These are phyloP conservation scores for Gyrodon lividus DNA, from an alignment of 768 basidiomycete species.

Conservation along the genomic window DNA sequence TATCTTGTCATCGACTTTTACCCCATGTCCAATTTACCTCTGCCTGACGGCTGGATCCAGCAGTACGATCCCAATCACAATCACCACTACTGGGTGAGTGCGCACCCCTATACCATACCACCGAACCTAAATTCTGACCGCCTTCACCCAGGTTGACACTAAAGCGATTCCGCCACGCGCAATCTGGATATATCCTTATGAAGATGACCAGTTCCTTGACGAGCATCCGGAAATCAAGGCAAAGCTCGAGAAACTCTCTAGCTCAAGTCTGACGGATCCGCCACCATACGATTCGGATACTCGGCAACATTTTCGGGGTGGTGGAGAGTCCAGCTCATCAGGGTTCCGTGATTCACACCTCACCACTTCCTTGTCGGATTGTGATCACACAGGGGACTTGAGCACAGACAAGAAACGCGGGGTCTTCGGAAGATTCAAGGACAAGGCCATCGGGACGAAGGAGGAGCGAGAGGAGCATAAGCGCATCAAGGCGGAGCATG, in stretches of 20 bases:
- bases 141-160: constrained; percentile 55
- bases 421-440: constrained; percentile 60
- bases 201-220: constrained; percentile 61
- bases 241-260: constrained; percentile 26
- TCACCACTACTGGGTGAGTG: constrained; percentile 49
- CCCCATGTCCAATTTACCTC: constrained; percentile 32
- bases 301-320: constrained; percentile 31
- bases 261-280: constrained; percentile 13
- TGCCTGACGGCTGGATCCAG: constrained; percentile 59
- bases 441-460: constrained; percentile 61
- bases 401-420: constrained; percentile 43
- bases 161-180: constrained; percentile 58
- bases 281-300: constrained; percentile 27
- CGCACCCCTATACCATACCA: too few relatives aligned
- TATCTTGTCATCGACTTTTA: background rate
- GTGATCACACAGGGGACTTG: background rate
- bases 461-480: constrained; percentile 56
- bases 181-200: constrained; percentile 73
- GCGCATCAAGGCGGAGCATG: constrained; percentile 32
- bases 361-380: background rate
- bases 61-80: constrained; percentile 43
- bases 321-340: constrained; percentile 1
- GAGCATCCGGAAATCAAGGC: constrained; percentile 50
- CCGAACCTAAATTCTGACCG: background rate
- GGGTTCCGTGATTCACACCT: background rate